Conservation (phyloP, 2,329 filamentous ascomycete genomes). For the Periconia sp. region DNA sequence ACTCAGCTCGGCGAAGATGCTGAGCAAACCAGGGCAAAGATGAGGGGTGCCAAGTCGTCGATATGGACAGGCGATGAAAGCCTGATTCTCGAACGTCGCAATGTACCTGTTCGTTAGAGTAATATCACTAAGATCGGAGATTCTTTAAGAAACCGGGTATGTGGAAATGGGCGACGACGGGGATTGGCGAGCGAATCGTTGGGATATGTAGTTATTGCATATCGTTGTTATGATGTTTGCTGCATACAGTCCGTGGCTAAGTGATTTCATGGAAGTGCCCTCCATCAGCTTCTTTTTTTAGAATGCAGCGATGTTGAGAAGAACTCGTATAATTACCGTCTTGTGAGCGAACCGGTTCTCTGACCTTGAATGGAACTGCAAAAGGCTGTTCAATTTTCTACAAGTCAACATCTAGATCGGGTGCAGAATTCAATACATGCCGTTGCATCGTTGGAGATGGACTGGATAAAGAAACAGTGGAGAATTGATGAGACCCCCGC, state of each 20-base stretch:
- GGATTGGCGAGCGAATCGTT: conserved; percentile 8
- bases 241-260: neutral
- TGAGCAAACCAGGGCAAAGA: conserved; percentile 5
- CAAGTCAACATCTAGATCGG: no score
- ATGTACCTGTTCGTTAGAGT: conserved; percentile 2
- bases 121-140: conserved; percentile 13
- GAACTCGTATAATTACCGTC: no score
- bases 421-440: no score
- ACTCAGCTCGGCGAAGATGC: conserved; percentile 4
- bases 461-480: neutral
- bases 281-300: no score
- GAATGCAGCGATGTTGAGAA: no score
- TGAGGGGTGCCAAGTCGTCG: conserved; percentile 4
- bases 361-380: neutral
- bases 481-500: conserved; percentile 2
- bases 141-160: conserved; percentile 15
- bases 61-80: conserved; percentile 4
- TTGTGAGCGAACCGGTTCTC: no score
- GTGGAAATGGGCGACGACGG: conserved; percentile 10
- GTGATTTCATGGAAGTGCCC: no score
- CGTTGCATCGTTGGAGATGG: no score
- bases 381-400: no score
- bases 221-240: no score
- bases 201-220: neutral
- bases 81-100: conserved; percentile 4